Evolutionary conservation across 257 asterid genomes (phyloP).

Genomic region (Nicotiana obtusifolia): DNA sequence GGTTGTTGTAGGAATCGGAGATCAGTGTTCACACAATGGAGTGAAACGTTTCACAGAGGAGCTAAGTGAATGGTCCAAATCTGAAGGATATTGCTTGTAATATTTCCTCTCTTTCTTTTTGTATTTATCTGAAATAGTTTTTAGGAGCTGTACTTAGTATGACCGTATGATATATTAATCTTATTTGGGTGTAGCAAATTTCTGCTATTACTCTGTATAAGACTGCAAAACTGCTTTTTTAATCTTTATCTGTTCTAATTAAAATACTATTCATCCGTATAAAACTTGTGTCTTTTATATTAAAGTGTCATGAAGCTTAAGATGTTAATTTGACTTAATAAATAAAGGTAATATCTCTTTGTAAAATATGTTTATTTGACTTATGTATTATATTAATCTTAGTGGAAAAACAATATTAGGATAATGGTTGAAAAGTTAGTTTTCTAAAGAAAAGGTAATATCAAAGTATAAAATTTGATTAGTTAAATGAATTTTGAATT

Average conservation of each 20-base stretch:
- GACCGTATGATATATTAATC: neutral
- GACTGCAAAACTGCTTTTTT: neutral
- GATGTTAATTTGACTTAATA: neutral
- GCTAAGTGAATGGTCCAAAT: constrained; percentile 56
- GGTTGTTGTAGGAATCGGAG: constrained; percentile 66
- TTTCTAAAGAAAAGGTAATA: rapidly evolving
- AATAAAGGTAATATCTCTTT: neutral
- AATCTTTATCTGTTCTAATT: neutral
- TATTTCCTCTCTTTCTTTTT: neutral
- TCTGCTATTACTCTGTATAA: neutral
- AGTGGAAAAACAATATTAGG: neutral
- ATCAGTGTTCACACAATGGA: constrained; percentile 80
- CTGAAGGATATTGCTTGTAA: constrained; percentile 77
- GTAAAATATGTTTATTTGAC: neutral
- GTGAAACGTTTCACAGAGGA: constrained; percentile 62
- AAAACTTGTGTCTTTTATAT: too few species aligned
- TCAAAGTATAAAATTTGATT: neutral
- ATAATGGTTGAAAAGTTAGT: neutral
- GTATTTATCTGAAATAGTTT: neutral
- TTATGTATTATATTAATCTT: neutral
- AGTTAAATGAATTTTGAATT: neutral
- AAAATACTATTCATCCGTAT: neutral
- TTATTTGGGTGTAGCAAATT: neutral
- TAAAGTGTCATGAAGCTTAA: neutral
- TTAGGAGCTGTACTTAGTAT: neutral